Evolutionary conservation across 1,139 yeast genomes (phyloP).

Genomic region (Tardiomyces depauwii): DNA sequence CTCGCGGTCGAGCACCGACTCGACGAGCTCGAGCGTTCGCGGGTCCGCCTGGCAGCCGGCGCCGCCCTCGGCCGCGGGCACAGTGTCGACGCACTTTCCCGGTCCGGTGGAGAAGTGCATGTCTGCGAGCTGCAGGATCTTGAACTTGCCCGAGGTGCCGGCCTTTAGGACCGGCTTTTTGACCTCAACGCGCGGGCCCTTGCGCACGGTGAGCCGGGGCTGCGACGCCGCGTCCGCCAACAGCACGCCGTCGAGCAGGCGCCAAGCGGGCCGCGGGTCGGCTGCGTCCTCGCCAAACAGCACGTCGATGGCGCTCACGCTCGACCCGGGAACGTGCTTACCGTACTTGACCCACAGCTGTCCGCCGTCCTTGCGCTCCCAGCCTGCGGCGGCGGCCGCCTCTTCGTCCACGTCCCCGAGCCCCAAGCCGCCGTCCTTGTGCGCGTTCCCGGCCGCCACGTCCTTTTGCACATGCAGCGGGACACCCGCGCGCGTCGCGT

Average conservation of each 20-base stretch:
- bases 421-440: constrained; percentile 3
- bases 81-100: constrained; percentile 67
- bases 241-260: constrained; percentile 28
- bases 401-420: not conserved
- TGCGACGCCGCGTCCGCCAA: constrained; percentile 9
- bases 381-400: constrained; percentile 19
- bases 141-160: constrained; percentile 39
- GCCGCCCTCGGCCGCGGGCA: constrained; percentile 32
- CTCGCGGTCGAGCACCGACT: constrained; percentile 54
- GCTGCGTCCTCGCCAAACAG: constrained; percentile 62
- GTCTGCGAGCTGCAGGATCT: constrained; percentile 78
- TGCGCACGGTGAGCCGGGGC: constrained; percentile 27
- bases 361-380: constrained; percentile 30
- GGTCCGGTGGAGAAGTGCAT: constrained; percentile 70
- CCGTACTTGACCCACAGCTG: constrained; percentile 41
- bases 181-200: constrained; percentile 24
- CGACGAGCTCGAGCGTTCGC: constrained; percentile 51
- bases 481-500: not conserved
- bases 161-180: constrained; percentile 27
- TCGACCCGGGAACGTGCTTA: constrained; percentile 18
- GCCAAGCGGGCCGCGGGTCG: constrained; percentile 74
- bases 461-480: constrained; percentile 8
- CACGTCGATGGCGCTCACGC: constrained; percentile 44
- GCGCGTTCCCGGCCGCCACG: constrained; percentile 2
- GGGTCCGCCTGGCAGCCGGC: constrained; percentile 62